Percentiles rank a stretch among this genome's conserved stretches.
These are phyloP conservation scores for Paxillus rubicundulus DNA, from an alignment of 768 basidiomycete genomes.

Conservation along the genomic window DNA sequence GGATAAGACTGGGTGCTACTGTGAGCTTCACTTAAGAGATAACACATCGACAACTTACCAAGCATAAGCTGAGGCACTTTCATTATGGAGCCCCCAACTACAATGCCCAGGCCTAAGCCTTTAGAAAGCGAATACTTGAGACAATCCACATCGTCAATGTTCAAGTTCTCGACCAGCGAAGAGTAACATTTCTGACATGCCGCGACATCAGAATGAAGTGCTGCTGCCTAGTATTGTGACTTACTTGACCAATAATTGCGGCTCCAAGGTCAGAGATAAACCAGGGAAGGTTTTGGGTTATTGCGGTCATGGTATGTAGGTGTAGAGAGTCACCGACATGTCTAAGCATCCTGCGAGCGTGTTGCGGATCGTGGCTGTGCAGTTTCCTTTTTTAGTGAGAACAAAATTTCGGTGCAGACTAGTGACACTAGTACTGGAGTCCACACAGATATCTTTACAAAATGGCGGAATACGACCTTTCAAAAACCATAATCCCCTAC, in stretches of 20 bases:
- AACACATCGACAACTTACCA: constrained; percentile 45
- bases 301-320: constrained; percentile 55
- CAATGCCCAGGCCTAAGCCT: constrained; percentile 88
- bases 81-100: constrained; percentile 90
- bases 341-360: neutral
- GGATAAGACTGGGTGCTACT: constrained; percentile 51
- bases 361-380: constrained; percentile 24
- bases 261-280: constrained; percentile 80
- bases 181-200: constrained; percentile 78
- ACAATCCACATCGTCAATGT: constrained; percentile 75
- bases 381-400: constrained; percentile 3
- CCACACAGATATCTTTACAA: constrained; percentile 16
- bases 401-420: constrained; percentile 13
- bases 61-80: constrained; percentile 93
- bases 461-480: constrained; percentile 91
- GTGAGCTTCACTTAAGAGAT: neutral
- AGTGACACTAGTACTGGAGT: neutral
- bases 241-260: constrained; percentile 77
- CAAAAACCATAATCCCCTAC: constrained; percentile 86
- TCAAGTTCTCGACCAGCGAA: constrained; percentile 82
- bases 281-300: constrained; percentile 84
- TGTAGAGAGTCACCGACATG: neutral
- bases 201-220: neutral
- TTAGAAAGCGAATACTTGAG: constrained; percentile 92
- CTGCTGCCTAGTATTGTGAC: constrained; percentile 5